Percentiles rank a stretch among this genome's conserved stretches.
Evolutionary conservation across 1,139 yeast species (phyloP).

Genomic region (Scheffersomyces illinoinensis): DNA sequence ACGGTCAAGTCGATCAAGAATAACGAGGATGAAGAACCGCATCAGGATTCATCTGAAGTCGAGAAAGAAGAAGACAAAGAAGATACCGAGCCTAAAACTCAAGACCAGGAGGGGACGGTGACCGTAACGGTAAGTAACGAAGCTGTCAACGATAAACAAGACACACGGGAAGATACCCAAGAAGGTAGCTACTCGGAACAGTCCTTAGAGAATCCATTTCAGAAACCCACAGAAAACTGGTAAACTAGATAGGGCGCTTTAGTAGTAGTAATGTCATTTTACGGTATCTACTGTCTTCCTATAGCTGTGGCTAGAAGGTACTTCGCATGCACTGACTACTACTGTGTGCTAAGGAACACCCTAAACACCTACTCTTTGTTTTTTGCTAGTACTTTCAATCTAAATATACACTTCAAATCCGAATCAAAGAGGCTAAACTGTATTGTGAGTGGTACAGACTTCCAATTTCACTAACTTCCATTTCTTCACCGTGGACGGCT

Average conservation of each 20-base stretch:
- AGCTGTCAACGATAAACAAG: neutral
- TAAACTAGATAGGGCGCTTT: neutral
- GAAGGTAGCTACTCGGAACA: neutral
- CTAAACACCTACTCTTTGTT: neutral
- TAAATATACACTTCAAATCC: neutral
- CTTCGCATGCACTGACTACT: neutral
- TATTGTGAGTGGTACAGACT: too few species aligned
- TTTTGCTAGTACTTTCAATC: neutral
- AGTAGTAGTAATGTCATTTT: neutral
- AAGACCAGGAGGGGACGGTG: neutral
- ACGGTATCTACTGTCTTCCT: neutral
- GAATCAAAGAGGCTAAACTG: neutral
- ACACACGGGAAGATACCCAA: neutral
- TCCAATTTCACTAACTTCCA: too few species aligned
- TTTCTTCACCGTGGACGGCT: too few species aligned
- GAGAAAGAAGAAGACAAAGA: slow-evolving; percentile 1
- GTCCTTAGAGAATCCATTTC: neutral
- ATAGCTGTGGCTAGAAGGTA: neutral
- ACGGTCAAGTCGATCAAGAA: slow-evolving; percentile 37
- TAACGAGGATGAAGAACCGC: slow-evolving; percentile 23
- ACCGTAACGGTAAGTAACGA: neutral
- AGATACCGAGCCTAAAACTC: neutral
- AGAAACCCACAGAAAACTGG: neutral
- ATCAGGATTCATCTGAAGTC: slow-evolving; percentile 6
- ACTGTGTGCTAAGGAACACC: neutral